These are phyloP conservation scores for Penicillium canariense DNA, from an alignment of 495 filamentous ascomycete species.

Conservation along the genomic window DNA sequence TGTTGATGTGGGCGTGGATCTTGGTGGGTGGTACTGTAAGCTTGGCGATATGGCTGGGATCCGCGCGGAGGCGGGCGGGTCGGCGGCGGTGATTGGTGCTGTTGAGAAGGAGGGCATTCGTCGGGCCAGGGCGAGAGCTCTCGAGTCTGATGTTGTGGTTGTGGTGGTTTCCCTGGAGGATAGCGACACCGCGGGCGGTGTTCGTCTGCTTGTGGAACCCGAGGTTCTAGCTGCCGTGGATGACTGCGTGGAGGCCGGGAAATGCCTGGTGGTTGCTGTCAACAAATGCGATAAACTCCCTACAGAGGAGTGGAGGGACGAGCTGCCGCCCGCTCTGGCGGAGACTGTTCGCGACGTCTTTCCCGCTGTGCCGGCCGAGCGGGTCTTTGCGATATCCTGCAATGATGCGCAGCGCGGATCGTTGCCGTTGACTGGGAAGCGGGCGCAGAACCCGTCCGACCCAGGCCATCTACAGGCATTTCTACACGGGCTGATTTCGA, in stretches of 20 bases:
- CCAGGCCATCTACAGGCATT: conserved; percentile 68
- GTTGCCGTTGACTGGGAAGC: not conserved
- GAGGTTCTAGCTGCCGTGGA: conserved; percentile 58
- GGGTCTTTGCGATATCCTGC: conserved; percentile 71
- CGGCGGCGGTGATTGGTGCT: conserved; percentile 54
- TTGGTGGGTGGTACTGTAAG: conserved; percentile 83
- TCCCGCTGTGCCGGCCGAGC: conserved; percentile 35
- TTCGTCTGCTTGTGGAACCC: conserved; percentile 47
- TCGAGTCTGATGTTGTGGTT: conserved; percentile 82
- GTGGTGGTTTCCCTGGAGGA: conserved; percentile 71
- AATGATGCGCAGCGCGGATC: conserved; percentile 33
- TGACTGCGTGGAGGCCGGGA: conserved; percentile 52
- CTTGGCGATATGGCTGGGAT: conserved; percentile 93
- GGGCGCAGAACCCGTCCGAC: conserved; percentile 29
- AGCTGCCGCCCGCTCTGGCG: conserved; percentile 18
- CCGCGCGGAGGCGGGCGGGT: conserved; percentile 38
- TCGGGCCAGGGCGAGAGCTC: conserved; percentile 74
- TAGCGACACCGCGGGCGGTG: conserved; percentile 23
- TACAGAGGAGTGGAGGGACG: conserved; percentile 3
- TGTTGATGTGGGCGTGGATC: conserved; percentile 86
- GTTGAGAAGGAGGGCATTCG: conserved; percentile 91
- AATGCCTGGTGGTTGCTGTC: conserved; percentile 66
- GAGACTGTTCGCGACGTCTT: conserved; percentile 30
- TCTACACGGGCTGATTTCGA: conserved; percentile 59
- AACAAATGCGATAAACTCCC: conserved; percentile 76